Base-by-base conservation (phyloP, 805 yeast species). In the Yamadazyma nakazawae region DNA sequence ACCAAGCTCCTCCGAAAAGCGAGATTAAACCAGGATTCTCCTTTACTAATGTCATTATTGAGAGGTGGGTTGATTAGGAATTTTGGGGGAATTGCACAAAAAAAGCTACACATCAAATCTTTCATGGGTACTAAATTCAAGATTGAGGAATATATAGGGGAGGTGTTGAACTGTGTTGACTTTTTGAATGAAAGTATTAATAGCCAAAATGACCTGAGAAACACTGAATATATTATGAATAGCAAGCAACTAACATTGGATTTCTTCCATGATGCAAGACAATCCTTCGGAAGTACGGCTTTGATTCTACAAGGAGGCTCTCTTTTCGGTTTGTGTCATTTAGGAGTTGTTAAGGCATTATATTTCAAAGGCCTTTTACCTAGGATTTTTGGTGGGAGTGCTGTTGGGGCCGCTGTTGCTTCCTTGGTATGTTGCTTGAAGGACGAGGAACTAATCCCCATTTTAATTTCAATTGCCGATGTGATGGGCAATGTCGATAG, bases 281-380 rank as follows among this genome's bases (percentile, higher is more conserved):
- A 89, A 61, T 83, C 96, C 0, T 80, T 86, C 62, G 99, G 99
- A 0, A 80, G 88, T 40, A 89, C 98, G 0, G 97, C 97, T 0
- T 71, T 94, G 47, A 80, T 92, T 34, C 70, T 94, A 21, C 97
- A 94, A 65, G 99, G 99, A 25, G 98, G 99, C 2, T 86, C 97
- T 0, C 68, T 94, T 18, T 94, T 92, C 68, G 98, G 99, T 0
- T 69, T 94, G 51, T 91, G 96, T 57, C 99, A 94, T 63, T 61
- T 94, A 31, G 99, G 99, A 1, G 96, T 91, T 1, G 87, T 92
- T 8, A 85, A 85, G 52, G 92, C 94, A 0, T 70, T 94, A n/a
- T 79, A 84, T 50, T 76, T 78, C 53, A 82, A 85, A 52, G 84
- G 86, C 1, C 67, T 91, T 34, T 70, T 94, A 43, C 99, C 99